Evolutionary conservation across 495 filamentous ascomycete species (phyloP).

Genomic region (Aspergillus bridgeri): DNA sequence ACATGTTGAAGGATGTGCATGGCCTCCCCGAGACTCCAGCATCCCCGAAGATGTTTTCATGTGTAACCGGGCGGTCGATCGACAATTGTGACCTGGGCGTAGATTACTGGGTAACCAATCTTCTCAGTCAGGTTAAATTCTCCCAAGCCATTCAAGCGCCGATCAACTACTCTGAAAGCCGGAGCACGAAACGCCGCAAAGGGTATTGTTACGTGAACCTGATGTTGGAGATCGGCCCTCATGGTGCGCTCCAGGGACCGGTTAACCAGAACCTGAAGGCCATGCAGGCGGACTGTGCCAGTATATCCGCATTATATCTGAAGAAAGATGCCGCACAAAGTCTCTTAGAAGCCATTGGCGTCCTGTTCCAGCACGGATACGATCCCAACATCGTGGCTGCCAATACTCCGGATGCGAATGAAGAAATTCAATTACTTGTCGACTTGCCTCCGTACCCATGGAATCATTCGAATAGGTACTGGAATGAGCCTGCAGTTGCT

Average conservation of each 20-base stretch:
- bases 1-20: not conserved
- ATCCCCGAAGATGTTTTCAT: slow-evolving; percentile 21
- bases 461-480: slow-evolving; percentile 32
- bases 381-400: not conserved
- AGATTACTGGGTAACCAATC: slow-evolving; percentile 39
- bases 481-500: slow-evolving; percentile 41
- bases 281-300: not conserved
- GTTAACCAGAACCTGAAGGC: slow-evolving; percentile 40
- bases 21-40: not conserved
- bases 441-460: slow-evolving; percentile 20
- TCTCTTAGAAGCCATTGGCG: not conserved
- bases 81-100: not conserved
- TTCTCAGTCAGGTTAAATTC: slow-evolving; percentile 38
- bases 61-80: slow-evolving; percentile 28
- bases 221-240: slow-evolving; percentile 60
- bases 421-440: too few relatives aligned
- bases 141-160: slow-evolving; percentile 6
- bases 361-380: not conserved
- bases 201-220: too few relatives aligned
- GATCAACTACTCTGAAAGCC: too few relatives aligned
- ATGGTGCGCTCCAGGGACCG: slow-evolving; percentile 55
- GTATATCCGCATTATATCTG: too few relatives aligned
- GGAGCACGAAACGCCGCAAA: too few relatives aligned
- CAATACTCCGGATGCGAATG: not conserved
- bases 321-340: too few relatives aligned